Evolutionary conservation across 257 asterid species (phyloP), one percentile per base, ranked within the genome.

Genomic region (Eustoma russellianum): DNA sequence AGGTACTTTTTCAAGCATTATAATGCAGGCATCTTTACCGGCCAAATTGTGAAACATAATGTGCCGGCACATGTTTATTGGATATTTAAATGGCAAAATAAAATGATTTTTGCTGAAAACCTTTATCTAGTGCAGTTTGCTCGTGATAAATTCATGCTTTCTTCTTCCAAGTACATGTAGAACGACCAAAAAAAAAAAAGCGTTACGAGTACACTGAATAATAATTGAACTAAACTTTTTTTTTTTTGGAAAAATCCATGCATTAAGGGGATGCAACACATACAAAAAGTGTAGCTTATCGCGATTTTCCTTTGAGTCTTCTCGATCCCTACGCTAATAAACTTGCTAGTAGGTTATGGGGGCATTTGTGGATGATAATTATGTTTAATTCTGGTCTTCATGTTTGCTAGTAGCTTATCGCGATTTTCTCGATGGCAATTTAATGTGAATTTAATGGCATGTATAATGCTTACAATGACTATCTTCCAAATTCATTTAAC

Each of bases 41-140:
- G 70, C 69, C 74, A 75, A 63, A 68, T 62, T 72, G 55, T 52
- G 49, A 57, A 28, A 56, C 61, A 63, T 71, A 77, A 80, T 78
- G 84, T 76, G 86, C 80, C 59, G 55, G 89, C 89, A 83, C 84
- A 66, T 80, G 93, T 64, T 51, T 45, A 44, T 54, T 47, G 38
- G 38, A 45, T 43, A 24, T 24, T 24, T 2, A 24, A 24, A 24
- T 24, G 2, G 3, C 30, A 24, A 24, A 12, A 58, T 51, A 61
- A 59, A 50, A 44, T 16, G 46, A 47, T 12, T 34, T 13, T 14
- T 50, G 6, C 18, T 18, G 43, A n/a, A 49, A 55, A 44, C 61
- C 34, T 60, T 59, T 59, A 46, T 62, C 18, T 55, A 48, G 17
- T 62, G 58, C 33, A 59, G 58, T 57, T 66, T 57, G 57, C 65